Percentiles rank a stretch among this genome's conserved stretches.
These are phyloP conservation scores for Colletotrichum sp. DNA, from an alignment of 2,329 filamentous ascomycete genomes.

Conservation along the genomic window DNA sequence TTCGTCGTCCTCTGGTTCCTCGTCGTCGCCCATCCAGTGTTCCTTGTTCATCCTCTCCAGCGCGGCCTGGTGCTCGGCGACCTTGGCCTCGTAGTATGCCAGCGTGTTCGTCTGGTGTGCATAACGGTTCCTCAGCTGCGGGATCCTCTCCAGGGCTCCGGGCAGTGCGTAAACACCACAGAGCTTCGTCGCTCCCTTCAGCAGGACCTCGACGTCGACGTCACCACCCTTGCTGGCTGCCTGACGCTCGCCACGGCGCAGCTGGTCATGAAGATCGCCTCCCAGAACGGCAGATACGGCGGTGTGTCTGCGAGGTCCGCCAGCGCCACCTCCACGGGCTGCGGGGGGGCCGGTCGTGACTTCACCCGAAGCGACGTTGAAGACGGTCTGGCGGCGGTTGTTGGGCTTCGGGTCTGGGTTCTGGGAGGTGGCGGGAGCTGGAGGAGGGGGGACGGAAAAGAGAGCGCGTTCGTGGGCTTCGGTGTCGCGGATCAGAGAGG, in stretches of 20 bases:
- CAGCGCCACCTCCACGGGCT: constrained; percentile 13
- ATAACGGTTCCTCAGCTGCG: constrained; percentile 72
- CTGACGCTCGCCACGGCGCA: constrained; percentile 59
- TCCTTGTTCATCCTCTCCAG: constrained; percentile 75
- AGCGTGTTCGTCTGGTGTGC: constrained; percentile 74
- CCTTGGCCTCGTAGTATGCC: constrained; percentile 78
- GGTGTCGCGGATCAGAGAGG: constrained; percentile 90
- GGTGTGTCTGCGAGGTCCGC: constrained; percentile 70
- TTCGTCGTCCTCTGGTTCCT: constrained; percentile 49
- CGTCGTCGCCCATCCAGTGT: constrained; percentile 58
- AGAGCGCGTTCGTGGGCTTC: constrained; percentile 93
- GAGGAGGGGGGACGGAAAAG: constrained; percentile 84
- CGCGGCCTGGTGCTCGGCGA: constrained; percentile 76
- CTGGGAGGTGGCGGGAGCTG: constrained; percentile 43
- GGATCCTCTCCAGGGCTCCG: constrained; percentile 79
- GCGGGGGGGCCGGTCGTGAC: constrained; percentile 58
- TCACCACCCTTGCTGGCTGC: constrained; percentile 64
- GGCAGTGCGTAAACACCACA: constrained; percentile 85
- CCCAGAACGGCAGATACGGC: constrained; percentile 91
- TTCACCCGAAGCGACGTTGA: constrained; percentile 67
- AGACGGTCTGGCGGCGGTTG: constrained; percentile 66
- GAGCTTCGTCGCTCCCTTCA: constrained; percentile 88
- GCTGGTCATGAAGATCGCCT: constrained; percentile 82
- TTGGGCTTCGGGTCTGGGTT: constrained; percentile 43
- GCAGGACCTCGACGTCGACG: constrained; percentile 83